phyloP scores from a whole-genome alignment of 495 filamentous ascomycete genomes.

The Jackrogersella multiformis region DNA sequence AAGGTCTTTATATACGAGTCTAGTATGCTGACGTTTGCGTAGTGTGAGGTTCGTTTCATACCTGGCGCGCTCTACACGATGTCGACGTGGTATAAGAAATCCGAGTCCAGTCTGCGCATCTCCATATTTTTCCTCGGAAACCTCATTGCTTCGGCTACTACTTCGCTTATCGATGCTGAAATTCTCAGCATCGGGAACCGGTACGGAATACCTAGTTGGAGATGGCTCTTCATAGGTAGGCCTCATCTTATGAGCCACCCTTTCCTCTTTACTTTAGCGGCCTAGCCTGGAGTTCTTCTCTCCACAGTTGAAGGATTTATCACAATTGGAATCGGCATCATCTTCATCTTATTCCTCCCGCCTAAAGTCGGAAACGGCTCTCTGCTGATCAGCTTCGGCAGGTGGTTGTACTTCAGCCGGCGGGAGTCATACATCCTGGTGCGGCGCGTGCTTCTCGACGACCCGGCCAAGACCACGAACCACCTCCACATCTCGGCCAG shows the following conservation, averaged over 20 bases:
- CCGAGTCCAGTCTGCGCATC: constrained; percentile 64
- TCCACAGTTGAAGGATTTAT: constrained; percentile 59
- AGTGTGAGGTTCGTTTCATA: constrained; percentile 67
- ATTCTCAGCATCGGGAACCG: constrained; percentile 62
- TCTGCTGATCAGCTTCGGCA: constrained; percentile 54
- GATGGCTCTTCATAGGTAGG: constrained; percentile 67
- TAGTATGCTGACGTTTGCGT: constrained; percentile 3
- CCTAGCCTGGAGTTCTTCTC: constrained; percentile 21
- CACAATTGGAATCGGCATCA: constrained; percentile 60
- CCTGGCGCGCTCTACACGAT: constrained; percentile 67
- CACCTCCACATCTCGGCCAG: constrained; percentile 54
- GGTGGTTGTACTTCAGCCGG: constrained; percentile 51
- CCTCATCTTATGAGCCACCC: not conserved
- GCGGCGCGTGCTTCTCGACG: constrained; percentile 50
- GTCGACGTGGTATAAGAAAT: constrained; percentile 67
- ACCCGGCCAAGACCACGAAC: constrained; percentile 46
- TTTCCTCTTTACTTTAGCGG: not conserved
- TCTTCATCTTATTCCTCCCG: constrained; percentile 62
- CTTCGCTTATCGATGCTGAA: constrained; percentile 62
- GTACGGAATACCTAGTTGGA: constrained; percentile 64
- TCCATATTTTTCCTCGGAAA: constrained; percentile 65
- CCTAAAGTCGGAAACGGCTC: constrained; percentile 51
- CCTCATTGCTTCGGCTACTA: constrained; percentile 60
- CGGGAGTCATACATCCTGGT: constrained; percentile 51
- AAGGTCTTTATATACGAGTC: not conserved